phyloP scores from a whole-genome alignment of 176 grass and related monocot species.

The Secale cereale region DNA sequence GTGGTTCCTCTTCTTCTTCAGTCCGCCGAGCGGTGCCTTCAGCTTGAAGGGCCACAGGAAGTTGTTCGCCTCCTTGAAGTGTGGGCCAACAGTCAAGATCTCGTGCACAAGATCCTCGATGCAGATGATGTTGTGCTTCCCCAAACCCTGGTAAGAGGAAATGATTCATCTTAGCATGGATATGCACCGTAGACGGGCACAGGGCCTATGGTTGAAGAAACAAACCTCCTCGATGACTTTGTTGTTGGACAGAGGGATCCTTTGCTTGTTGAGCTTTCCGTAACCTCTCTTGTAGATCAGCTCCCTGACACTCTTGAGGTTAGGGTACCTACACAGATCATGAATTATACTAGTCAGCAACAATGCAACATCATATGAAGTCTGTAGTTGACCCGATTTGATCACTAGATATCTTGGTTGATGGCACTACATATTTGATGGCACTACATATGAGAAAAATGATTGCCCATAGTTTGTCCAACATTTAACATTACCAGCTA shows the following conservation, averaged over 20 bases:
- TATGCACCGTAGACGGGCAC: background rate
- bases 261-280: slow-evolving; percentile 86
- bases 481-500: background rate
- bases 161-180: background rate
- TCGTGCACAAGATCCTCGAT: slow-evolving; percentile 94
- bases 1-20: slow-evolving; percentile 92
- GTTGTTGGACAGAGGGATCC: slow-evolving; percentile 66
- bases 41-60: slow-evolving; percentile 95
- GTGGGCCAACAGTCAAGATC: slow-evolving; percentile 78
- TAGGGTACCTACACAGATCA: slow-evolving; percentile 57
- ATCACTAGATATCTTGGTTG: background rate
- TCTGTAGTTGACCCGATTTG: background rate
- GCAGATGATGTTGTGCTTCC: slow-evolving; percentile 64
- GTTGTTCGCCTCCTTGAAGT: slow-evolving; percentile 95
- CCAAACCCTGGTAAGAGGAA: slow-evolving; percentile 40
- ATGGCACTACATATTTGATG: background rate
- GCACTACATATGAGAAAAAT: background rate
- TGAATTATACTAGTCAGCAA: background rate
- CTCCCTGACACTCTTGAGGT: slow-evolving; percentile 85
- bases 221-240: slow-evolving; percentile 64
- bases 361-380: background rate
- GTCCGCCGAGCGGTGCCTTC: slow-evolving; percentile 63
- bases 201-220: background rate
- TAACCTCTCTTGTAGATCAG: slow-evolving; percentile 94
- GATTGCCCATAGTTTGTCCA: background rate